phyloP scores from a whole-genome alignment of 2,329 filamentous ascomycete genomes.

The Venturia pyrina region DNA sequence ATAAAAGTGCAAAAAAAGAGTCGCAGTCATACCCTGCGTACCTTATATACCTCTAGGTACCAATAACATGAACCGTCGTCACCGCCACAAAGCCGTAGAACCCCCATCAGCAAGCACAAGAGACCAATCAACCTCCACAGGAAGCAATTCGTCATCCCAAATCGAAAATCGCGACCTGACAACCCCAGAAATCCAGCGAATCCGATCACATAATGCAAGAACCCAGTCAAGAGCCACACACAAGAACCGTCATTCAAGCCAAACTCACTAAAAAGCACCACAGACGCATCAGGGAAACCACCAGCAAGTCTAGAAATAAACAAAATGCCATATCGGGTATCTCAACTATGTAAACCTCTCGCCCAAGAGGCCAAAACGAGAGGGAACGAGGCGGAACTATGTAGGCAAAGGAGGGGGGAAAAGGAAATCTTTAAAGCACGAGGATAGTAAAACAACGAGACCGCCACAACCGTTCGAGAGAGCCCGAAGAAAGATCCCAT shows the following conservation, averaged over 20 bases:
- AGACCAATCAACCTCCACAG: no score
- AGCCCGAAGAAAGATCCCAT: not conserved
- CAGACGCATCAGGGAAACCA: not conserved
- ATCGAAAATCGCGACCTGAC: no score
- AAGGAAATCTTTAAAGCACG: not conserved
- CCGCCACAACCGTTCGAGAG: not conserved
- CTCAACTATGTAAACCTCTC: slow-evolving; percentile 1
- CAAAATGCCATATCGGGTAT: slow-evolving; percentile 2
- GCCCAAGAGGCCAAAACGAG: not conserved
- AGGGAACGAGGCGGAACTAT: not conserved
- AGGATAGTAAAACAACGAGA: not conserved
- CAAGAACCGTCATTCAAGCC: not conserved
- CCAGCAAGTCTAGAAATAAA: not conserved
- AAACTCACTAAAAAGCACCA: not conserved
- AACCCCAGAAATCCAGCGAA: no score
- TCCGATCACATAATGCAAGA: no score
- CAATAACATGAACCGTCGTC: no score
- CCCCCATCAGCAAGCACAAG: no score
- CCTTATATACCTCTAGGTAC: no score
- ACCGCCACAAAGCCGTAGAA: no score
- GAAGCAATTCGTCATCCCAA: no score
- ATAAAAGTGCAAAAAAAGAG: no score
- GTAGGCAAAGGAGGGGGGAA: not conserved
- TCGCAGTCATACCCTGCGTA: no score
- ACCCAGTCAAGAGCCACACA: no score